Base-by-base conservation (phyloP, 2,329 filamentous ascomycete genomes). In the Eutypella sp. region DNA sequence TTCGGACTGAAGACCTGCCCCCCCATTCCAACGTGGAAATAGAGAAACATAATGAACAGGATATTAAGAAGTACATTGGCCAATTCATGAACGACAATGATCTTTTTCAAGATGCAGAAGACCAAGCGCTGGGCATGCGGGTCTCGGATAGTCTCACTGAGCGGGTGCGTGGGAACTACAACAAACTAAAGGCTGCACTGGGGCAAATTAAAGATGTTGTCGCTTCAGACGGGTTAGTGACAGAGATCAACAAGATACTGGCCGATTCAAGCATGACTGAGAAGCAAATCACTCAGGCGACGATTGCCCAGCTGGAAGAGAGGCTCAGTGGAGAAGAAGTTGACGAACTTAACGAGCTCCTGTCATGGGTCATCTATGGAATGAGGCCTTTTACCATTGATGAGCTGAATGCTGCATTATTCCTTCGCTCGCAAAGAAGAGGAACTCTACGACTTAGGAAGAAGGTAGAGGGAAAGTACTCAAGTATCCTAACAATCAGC, bases 341-440 rank as follows among this genome's bases (percentile, higher is more conserved):
- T n/a, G 43, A 46, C 24, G 47, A 49, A n/a, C 41, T 49, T 13
- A 49, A 49, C n/a, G 47, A 49, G 22, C 47, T 49, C 22, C 41
- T 49, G 5, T 39, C 29, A 36, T 49, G 47, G 47, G 47, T 42
- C 20, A 46, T 49, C 5, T 49, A 37, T 18, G 47, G 40, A 3
- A 46, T 19, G 15, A 3, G 23, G 6, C 19, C 15, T 33, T 42
- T 49, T 27, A 25, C 11, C 11, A 15, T 49, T 27, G 40, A 46
- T 8, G 18, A 41, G 13, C 31, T 49, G 18, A 42, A 47, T 20
- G 44, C 47, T 9, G 47, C 47, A 22, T 20, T 49, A 18, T 15
- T 49, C 9, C 36, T 46, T 44, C 47, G 36, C 7, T 46, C 33
- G n/a, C 42, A 41, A 27, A 42, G 44, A 38, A 33, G 40, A 18